Evolutionary conservation across 768 basidiomycete genomes (phyloP).

Genomic region (Mrakia blollopis): DNA sequence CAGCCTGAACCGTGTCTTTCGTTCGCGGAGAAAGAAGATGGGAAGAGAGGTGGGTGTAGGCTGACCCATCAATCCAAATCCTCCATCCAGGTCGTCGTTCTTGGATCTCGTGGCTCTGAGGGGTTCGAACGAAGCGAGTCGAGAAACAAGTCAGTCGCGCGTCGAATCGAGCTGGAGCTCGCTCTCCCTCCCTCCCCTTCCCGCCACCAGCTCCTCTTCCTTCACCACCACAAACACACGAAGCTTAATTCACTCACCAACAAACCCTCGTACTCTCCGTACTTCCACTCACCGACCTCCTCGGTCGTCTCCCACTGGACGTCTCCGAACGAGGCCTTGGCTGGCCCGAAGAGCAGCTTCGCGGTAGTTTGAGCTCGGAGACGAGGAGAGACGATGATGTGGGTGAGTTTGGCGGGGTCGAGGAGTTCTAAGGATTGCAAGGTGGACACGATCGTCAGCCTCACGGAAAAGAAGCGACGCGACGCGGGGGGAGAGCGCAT

Average conservation of each 20-base stretch:
- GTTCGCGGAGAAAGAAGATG: not conserved
- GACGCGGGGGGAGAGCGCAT: not conserved
- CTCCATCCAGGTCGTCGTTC: slow-evolving; percentile 27
- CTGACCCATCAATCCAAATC: slow-evolving; percentile 31
- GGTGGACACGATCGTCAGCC: too few relatives aligned
- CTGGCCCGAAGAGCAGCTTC: slow-evolving; percentile 22
- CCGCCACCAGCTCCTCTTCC: too few relatives aligned
- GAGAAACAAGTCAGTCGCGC: not conserved
- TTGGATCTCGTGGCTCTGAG: slow-evolving; percentile 23
- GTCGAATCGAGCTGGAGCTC: not conserved
- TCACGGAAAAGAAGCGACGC: too few relatives aligned
- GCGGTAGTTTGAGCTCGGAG: slow-evolving; percentile 29
- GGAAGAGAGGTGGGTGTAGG: too few relatives aligned
- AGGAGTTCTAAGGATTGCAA: slow-evolving; percentile 16
- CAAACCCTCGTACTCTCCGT: slow-evolving; percentile 31
- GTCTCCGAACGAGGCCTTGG: not conserved
- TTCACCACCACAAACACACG: too few relatives aligned
- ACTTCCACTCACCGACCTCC: slow-evolving; percentile 32
- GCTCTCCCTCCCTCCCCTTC: not conserved
- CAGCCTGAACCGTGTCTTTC: too few relatives aligned
- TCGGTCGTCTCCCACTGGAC: slow-evolving; percentile 29
- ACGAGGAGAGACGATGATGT: slow-evolving; percentile 30
- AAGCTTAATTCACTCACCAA: not conserved
- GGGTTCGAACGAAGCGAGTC: too few relatives aligned
- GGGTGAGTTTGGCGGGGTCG: slow-evolving; percentile 28